These are phyloP conservation scores for Schizosaccharomyces versatilis DNA, from an alignment of 1,139 yeast species.

Conservation along the genomic window DNA sequence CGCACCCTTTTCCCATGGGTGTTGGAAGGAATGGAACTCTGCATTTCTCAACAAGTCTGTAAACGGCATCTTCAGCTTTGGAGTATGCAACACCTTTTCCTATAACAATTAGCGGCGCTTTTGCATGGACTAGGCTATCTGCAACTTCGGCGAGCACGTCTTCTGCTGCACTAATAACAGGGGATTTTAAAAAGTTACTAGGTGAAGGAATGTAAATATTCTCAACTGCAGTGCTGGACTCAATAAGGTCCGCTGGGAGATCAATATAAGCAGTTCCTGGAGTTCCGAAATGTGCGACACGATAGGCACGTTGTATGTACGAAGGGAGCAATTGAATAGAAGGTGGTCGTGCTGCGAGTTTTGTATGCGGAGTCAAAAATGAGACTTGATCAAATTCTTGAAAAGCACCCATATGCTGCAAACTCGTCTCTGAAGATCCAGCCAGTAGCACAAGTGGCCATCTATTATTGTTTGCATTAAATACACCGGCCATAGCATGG, in stretches of 20 bases:
- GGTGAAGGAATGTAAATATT: not conserved
- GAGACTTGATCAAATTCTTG: constrained; percentile 44
- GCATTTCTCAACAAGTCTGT: constrained; percentile 15
- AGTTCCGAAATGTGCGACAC: constrained; percentile 27
- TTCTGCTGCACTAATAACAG: too few relatives aligned
- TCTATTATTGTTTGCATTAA: constrained; percentile 33
- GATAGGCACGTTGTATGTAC: constrained; percentile 28
- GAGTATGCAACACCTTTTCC: not conserved
- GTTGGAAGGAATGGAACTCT: constrained; percentile 38
- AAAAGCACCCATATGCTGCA: constrained; percentile 35
- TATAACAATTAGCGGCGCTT: not conserved
- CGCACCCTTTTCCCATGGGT: constrained; percentile 55
- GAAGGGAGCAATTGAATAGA: not conserved
- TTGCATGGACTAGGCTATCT: not conserved
- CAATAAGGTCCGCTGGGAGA: constrained; percentile 39
- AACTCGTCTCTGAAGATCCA: constrained; percentile 31
- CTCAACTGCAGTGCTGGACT: constrained; percentile 14
- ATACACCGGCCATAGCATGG: constrained; percentile 40
- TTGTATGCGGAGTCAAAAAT: constrained; percentile 21
- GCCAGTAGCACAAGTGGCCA: constrained; percentile 43
- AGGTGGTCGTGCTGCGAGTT: not conserved
- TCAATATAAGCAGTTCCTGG: constrained; percentile 42
- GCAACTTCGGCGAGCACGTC: not conserved
- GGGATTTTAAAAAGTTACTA: too few relatives aligned
- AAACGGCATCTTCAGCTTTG: not conserved